phyloP scores from a whole-genome alignment of 768 basidiomycete genomes.

The Mycena vulgaris region DNA sequence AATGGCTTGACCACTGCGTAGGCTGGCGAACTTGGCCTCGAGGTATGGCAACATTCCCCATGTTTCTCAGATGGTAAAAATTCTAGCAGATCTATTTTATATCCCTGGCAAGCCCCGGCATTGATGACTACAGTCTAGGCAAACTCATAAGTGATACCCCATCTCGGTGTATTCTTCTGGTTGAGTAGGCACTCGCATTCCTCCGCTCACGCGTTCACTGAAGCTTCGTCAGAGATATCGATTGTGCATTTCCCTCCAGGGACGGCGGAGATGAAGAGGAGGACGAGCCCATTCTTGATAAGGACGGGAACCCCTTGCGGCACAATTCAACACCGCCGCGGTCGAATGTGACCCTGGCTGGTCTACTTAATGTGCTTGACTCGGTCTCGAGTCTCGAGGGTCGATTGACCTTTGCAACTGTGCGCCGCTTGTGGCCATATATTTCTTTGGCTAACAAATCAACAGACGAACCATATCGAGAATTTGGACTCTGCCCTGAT shows the following conservation, averaged over 20 bases:
- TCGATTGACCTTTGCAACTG: constrained; percentile 21
- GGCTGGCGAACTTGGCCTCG: constrained; percentile 35
- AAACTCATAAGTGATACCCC: constrained; percentile 35
- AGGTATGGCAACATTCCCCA: constrained; percentile 5
- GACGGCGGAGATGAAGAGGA: constrained; percentile 23
- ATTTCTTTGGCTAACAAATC: not conserved
- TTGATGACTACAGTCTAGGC: constrained; percentile 31
- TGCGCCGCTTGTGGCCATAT: not conserved
- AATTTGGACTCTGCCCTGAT: constrained; percentile 32
- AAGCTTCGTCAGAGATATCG: constrained; percentile 24
- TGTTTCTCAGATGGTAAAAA: too few species aligned
- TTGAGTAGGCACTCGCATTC: constrained; percentile 17
- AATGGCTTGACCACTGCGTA: not conserved
- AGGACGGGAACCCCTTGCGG: constrained; percentile 24
- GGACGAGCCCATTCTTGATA: constrained; percentile 23
- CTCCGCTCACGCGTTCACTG: not conserved
- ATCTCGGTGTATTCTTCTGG: constrained; percentile 30
- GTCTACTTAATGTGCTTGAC: constrained; percentile 23
- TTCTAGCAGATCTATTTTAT: constrained; percentile 25
- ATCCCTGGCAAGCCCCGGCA: constrained; percentile 27
- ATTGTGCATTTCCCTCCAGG: constrained; percentile 33
- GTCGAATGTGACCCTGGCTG: constrained; percentile 19
- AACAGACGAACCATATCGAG: constrained; percentile 29
- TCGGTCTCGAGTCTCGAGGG: constrained; percentile 31
- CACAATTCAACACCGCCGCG: not conserved